Percentiles rank a stretch among this genome's conserved stretches.
Evolutionary conservation across 2,329 filamentous ascomycete genomes (phyloP).

Genomic region (Didymella pinodella): DNA sequence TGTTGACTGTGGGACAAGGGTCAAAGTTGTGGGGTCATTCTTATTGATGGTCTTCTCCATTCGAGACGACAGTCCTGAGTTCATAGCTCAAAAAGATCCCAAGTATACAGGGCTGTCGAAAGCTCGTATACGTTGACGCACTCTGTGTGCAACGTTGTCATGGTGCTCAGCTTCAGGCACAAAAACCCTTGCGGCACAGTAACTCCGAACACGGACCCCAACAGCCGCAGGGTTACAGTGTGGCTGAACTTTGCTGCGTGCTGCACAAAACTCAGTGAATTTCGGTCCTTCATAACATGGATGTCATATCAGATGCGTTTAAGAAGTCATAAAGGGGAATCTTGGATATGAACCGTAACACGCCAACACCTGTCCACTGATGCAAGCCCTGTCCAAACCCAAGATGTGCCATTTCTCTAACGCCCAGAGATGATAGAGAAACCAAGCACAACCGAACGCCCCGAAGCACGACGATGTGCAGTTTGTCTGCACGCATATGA

Average conservation of each 20-base stretch:
- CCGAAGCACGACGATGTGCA: constrained; percentile 5
- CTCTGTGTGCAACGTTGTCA: constrained; percentile 25
- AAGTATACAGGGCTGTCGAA: not conserved
- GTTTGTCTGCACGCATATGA: not conserved
- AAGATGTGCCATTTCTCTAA: not conserved
- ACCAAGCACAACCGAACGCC: constrained; percentile 15
- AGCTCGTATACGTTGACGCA: not conserved
- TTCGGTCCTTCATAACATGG: not conserved
- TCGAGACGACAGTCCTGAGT: not conserved
- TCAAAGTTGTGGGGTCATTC: not conserved
- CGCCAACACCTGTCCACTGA: constrained; percentile 12
- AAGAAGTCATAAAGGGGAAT: constrained; percentile 7
- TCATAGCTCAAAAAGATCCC: not conserved
- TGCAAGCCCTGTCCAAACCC: constrained; percentile 9
- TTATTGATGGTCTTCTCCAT: not conserved
- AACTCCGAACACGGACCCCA: constrained; percentile 1
- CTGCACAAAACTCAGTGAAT: not conserved
- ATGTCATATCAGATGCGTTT: not conserved
- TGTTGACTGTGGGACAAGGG: not conserved
- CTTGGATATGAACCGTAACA: constrained; percentile 8
- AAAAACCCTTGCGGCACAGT: constrained; percentile 8
- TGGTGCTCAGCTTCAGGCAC: constrained; percentile 27
- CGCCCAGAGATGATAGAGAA: not conserved
- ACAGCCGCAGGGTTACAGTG: not conserved
- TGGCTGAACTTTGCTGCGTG: not conserved